A percentile compares a stretch with the other conserved stretches of the same genome.
phyloP scores from a whole-genome alignment of 169 alveolate genomes.

The Eimeria praecox region DNA sequence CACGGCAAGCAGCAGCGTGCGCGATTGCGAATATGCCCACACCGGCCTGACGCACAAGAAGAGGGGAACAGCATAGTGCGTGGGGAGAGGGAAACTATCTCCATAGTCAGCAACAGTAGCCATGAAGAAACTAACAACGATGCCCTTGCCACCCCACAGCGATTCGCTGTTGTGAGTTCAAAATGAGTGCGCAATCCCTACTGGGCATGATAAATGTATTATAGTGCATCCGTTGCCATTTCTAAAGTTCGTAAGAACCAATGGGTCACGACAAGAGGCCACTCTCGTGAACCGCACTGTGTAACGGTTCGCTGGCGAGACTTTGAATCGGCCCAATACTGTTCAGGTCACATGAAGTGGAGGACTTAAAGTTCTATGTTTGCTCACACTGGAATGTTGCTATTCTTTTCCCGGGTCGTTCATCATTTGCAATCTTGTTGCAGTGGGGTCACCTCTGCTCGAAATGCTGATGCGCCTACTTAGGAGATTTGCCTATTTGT shows the following conservation, averaged over 20 bases:
- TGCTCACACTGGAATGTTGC: background rate
- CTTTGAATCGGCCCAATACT: background rate
- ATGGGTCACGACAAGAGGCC: background rate
- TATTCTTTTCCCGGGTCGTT: background rate
- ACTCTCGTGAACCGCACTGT: background rate
- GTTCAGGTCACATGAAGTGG: background rate
- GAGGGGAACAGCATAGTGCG: background rate
- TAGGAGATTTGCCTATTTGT: background rate
- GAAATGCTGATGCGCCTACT: background rate
- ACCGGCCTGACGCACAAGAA: background rate
- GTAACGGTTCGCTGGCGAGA: background rate
- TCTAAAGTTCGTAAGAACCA: background rate
- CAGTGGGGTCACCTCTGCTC: constrained; percentile 60
- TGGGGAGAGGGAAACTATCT: background rate
- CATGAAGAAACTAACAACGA: too few relatives aligned
- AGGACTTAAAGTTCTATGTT: background rate
- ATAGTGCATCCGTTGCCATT: background rate
- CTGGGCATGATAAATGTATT: background rate
- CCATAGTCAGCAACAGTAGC: background rate
- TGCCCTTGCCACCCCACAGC: too few relatives aligned
- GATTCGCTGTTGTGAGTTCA: background rate
- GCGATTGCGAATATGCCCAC: background rate
- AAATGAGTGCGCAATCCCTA: background rate
- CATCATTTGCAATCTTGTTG: background rate
- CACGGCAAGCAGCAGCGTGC: background rate